phyloP scores from a whole-genome alignment of 768 basidiomycete genomes.

The Clavaria fumosa region DNA sequence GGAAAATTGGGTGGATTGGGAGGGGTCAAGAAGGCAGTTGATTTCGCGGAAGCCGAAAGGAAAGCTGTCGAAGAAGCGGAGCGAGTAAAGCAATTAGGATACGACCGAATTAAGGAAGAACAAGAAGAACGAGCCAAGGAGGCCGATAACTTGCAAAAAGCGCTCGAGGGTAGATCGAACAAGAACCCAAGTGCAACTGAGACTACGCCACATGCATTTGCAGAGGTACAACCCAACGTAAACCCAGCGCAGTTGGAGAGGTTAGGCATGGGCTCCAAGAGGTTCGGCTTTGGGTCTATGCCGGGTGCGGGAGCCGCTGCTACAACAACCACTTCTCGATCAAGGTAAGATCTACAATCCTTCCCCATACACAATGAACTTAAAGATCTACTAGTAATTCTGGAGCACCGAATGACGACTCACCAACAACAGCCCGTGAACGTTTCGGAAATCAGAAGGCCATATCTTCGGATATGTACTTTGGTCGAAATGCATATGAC shows the following conservation, averaged over 20 bases:
- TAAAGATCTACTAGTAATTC: no score
- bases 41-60: conserved; percentile 90
- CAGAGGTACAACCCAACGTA: not conserved
- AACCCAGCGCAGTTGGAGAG: conserved; percentile 33
- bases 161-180: conserved; percentile 20
- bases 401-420: no score
- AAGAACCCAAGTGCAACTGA: not conserved
- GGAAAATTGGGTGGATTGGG: conserved; percentile 61
- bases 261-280: conserved; percentile 49
- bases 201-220: not conserved
- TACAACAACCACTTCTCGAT: conserved; percentile 14
- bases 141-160: conserved; percentile 32
- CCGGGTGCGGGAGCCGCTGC: conserved; percentile 43
- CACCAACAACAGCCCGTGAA: conserved; percentile 70
- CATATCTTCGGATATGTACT: conserved; percentile 97
- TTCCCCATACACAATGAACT: no score
- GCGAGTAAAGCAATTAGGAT: conserved; percentile 80
- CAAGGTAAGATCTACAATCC: conserved; percentile 16
- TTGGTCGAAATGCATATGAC: conserved; percentile 82
- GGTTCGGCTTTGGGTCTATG: conserved; percentile 75
- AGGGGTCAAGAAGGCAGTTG: conserved; percentile 77
- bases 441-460: conserved; percentile 88
- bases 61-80: conserved; percentile 88
- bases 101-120: conserved; percentile 74
- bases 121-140: conserved; percentile 63